Base-by-base conservation (phyloP, 441 rosid genomes). In the Flueggea neowawraea region DNA sequence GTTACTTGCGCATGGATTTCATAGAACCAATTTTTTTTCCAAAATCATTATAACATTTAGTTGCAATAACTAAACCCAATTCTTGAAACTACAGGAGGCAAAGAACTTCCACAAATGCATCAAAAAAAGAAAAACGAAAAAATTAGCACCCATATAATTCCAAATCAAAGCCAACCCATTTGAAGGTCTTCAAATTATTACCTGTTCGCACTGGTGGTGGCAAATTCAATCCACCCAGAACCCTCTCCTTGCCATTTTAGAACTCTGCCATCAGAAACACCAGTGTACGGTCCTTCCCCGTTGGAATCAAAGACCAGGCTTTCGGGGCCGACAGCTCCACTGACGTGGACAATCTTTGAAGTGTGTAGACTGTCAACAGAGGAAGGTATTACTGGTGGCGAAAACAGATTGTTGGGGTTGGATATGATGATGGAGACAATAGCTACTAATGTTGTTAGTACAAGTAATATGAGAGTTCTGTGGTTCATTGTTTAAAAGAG, bases 261-360 rank as follows among this genome's bases (percentile, higher is more conserved):
- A 66, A 90, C 69, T 54, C 90, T 80, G 45, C 86, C 92, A 33
- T 85, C 91, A 0, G 90, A 76, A 17, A 84, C 87, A 0, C 96
- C 91, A 16, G 84, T 69, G 74, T 88, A 90, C 1, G 95, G 95
- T 15, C 91, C 95, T 4, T 71, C 82, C 0, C 92, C 93, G 6
- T 58, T 56, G 16, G 81, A 83, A 63, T 83, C 88, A 64, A 90
- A 90, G 47, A 80, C 93, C 22, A 88, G 12, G 61, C 95, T 90
- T 75, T 90, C 97, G 5, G 95, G 97, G 11, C 93, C 97, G 1
- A 80, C n/a, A 9, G 85, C 85, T 6, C 80, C 77, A 12, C 61
- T 28, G 31, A 82, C 49, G 3, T 67, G 72, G 62, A 85, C 16
- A 16, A 73, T 62, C 47, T 58, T 60, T 8, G 83, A 73, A 41